Evolutionary conservation across 805 yeast species (phyloP), one percentile per base, ranked within the genome.

Genomic region (Ogataea ramenticola): DNA sequence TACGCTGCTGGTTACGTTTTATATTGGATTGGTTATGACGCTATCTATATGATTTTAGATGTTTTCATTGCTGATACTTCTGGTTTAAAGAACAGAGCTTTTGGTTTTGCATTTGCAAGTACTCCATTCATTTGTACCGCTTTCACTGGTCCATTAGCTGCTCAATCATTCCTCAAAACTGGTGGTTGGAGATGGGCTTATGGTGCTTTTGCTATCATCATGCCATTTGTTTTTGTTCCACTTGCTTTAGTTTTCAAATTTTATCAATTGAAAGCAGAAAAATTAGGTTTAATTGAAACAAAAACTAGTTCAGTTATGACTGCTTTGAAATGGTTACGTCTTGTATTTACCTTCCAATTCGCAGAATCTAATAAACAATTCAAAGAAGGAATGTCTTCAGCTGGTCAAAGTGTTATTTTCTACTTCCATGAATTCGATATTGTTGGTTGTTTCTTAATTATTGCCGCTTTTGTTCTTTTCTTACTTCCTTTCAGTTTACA

Each of bases 101-200:
- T 65, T 41, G 53, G 60, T 7, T 56, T 57, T 42, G 67, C 57
- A 5, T 58, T 55, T 40, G 48, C 60, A 21, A 42, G 48, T 27
- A 49, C 64, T 36, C 65, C 66, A 11, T 57, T 53, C 49, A 61
- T 65, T 40, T 54, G 59, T 39, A 56, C 68, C n/a, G 58, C 63
- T 4, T 64, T 55, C 50, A 51, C 58, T 15, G 68, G 65, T 20
- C 52, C 65, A 20, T 41, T 49, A 24, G 58, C 58, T 30, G 58
- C 62, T 22, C 45, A 59, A 15, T 59, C 69, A 9, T 60, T 73
- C 50, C 67, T 72, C 32, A 65, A 63, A 44, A 58, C 61, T 39
- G 66, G 71, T 39, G 67, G 67, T 36, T 76, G 81, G 81, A 65
- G 77, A 56, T 70, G 75, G 74, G 80, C 77, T 24, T 72, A 67